Conservation (phyloP, 164 flowering plant species). For the Brasenia schreberi region DNA sequence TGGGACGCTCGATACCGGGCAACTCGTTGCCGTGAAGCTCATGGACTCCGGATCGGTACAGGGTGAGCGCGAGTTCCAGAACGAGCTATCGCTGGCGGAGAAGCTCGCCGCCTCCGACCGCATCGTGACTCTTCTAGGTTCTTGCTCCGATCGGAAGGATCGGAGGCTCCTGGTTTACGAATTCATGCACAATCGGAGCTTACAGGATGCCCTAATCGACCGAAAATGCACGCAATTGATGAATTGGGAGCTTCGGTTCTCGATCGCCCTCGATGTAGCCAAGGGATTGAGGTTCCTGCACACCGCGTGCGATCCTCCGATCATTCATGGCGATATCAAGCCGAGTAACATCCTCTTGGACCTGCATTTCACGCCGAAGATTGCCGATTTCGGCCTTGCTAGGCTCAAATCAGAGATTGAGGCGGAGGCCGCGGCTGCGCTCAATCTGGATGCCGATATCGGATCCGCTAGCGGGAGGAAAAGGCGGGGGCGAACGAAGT, state of each 20-base stretch:
- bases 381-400: slow-evolving; percentile 84
- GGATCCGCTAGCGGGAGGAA: slow-evolving; percentile 2
- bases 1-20: slow-evolving; percentile 35
- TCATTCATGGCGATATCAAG: slow-evolving; percentile 89
- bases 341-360: slow-evolving; percentile 80
- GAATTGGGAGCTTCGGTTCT: slow-evolving; percentile 48
- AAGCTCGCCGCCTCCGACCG: slow-evolving; percentile 18
- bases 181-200: slow-evolving; percentile 66
- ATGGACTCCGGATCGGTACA: slow-evolving; percentile 74
- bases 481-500: slow-evolving; percentile 8
- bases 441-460: slow-evolving; percentile 2
- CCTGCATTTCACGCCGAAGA: slow-evolving; percentile 47
- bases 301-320: slow-evolving; percentile 44
- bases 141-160: slow-evolving; percentile 26
- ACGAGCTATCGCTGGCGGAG: slow-evolving; percentile 53
- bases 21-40: slow-evolving; percentile 54
- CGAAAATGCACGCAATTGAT: slow-evolving; percentile 48
- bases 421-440: background rate
- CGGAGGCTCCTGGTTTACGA: slow-evolving; percentile 56
- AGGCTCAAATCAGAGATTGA: slow-evolving; percentile 31
- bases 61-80: slow-evolving; percentile 81
- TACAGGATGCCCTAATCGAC: slow-evolving; percentile 71
- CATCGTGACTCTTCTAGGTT: slow-evolving; percentile 48
- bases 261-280: slow-evolving; percentile 36
- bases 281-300: slow-evolving; percentile 59